phyloP scores from a whole-genome alignment of 257 asterid genomes.

The Solanum microdontum region DNA sequence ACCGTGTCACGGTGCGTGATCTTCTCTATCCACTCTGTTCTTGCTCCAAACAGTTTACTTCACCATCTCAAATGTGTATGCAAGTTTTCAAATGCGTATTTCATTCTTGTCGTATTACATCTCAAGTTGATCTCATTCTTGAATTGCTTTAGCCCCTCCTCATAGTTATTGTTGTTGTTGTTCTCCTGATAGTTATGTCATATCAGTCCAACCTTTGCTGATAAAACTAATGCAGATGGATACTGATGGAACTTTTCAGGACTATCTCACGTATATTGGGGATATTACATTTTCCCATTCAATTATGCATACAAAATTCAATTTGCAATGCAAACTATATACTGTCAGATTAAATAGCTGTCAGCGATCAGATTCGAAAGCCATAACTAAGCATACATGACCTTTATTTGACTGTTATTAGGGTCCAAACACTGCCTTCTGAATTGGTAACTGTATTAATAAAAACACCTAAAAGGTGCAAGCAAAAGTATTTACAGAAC shows the following conservation, averaged over 20 bases:
- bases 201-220: not conserved
- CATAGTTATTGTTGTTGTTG: not conserved
- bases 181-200: not conserved
- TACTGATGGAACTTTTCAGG: not conserved
- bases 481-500: not conserved
- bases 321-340: not conserved
- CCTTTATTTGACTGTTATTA: not conserved
- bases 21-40: constrained; percentile 1
- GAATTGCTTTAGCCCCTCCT: not conserved
- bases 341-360: not conserved
- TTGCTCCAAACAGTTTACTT: not conserved
- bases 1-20: constrained; percentile 55
- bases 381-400: not conserved
- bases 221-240: not conserved
- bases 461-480: not conserved
- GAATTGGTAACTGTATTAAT: not conserved
- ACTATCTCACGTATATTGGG: not conserved
- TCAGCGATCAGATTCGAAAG: not conserved
- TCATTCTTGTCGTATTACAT: not conserved
- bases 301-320: not conserved
- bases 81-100: not conserved
- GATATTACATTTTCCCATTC: not conserved
- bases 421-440: not conserved
- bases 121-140: not conserved
- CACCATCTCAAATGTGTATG: not conserved